Conservation (phyloP, 2,329 filamentous ascomycete genomes). For the Monosporascus sp. region DNA sequence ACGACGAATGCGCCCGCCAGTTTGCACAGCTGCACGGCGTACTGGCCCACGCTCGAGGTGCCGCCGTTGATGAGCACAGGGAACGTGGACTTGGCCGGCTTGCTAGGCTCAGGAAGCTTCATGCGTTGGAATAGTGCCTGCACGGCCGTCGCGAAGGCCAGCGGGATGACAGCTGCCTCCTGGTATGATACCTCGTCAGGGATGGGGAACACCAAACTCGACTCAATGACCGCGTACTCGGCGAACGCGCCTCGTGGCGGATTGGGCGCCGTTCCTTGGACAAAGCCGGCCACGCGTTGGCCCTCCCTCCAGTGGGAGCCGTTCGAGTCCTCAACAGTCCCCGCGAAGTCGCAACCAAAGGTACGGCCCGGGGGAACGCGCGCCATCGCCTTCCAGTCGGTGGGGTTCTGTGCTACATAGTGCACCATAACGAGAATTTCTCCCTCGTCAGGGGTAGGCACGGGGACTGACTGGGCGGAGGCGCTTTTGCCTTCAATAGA, state of each 20-base stretch:
- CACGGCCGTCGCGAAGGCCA: constrained; percentile 41
- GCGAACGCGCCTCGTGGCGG: constrained; percentile 24
- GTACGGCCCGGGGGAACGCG: constrained; percentile 17
- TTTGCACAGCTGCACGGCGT: constrained; percentile 24
- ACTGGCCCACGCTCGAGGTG: constrained; percentile 21
- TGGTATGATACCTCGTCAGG: constrained; percentile 22
- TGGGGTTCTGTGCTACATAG: constrained; percentile 30
- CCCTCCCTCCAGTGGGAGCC: constrained; percentile 23
- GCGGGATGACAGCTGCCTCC: constrained; percentile 21
- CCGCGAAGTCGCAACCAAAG: constrained; percentile 31
- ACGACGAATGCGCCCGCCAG: constrained; percentile 21
- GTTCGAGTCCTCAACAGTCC: constrained; percentile 24
- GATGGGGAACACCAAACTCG: constrained; percentile 22
- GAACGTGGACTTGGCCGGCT: constrained; percentile 22
- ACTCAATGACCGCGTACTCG: constrained; percentile 23
- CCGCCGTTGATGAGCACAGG: constrained; percentile 27
- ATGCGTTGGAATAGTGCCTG: constrained; percentile 27
- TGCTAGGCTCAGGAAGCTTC: constrained; percentile 24
- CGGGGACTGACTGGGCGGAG: constrained; percentile 22
- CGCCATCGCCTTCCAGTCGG: constrained; percentile 27
- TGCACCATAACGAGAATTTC: constrained; percentile 29
- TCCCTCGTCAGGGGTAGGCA: constrained; percentile 23
- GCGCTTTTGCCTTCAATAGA: constrained; percentile 22
- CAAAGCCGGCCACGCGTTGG: constrained; percentile 30
- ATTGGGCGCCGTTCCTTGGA: constrained; percentile 21